These are phyloP conservation scores for Diplodia seriata DNA, from an alignment of 2,329 filamentous ascomycete species.

Conservation along the genomic window DNA sequence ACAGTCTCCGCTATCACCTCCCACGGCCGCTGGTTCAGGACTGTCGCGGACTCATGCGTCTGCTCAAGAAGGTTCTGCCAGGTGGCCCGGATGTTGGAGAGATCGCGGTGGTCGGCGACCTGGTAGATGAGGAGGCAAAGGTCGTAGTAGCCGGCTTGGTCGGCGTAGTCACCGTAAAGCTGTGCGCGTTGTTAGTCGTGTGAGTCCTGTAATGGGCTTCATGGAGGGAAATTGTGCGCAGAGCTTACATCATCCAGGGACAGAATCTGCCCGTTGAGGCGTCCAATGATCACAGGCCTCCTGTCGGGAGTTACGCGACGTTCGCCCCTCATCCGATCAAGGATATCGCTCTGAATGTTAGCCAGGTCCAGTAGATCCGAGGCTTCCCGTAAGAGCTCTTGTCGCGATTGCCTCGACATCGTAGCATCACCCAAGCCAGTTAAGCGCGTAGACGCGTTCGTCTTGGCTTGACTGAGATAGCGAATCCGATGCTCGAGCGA, in stretches of 20 bases:
- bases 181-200: conserved; percentile 47
- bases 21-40: conserved; percentile 64
- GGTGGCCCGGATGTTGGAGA: conserved; percentile 80
- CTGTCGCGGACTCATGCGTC: conserved; percentile 60
- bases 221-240: conserved; percentile 47
- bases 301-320: conserved; percentile 69
- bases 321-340: conserved; percentile 79
- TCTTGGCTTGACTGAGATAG: conserved; percentile 87
- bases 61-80: conserved; percentile 84
- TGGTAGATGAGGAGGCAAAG: conserved; percentile 92
- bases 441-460: conserved; percentile 86
- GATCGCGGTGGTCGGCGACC: conserved; percentile 86
- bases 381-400: conserved; percentile 83
- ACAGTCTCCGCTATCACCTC: conserved; percentile 70
- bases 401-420: conserved; percentile 72
- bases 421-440: conserved; percentile 68
- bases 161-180: conserved; percentile 93
- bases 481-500: conserved; percentile 85
- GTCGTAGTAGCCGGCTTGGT: conserved; percentile 91
- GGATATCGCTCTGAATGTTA: conserved; percentile 90
- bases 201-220: conserved; percentile 1
- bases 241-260: conserved; percentile 66
- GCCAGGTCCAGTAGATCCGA: conserved; percentile 88
- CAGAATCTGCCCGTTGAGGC: conserved; percentile 79
- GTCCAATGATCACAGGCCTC: conserved; percentile 67